Evolutionary conservation across 257 asterid genomes (phyloP), one percentile per base, ranked within the genome.

Genomic region (Salvia miltiorrhiza): DNA sequence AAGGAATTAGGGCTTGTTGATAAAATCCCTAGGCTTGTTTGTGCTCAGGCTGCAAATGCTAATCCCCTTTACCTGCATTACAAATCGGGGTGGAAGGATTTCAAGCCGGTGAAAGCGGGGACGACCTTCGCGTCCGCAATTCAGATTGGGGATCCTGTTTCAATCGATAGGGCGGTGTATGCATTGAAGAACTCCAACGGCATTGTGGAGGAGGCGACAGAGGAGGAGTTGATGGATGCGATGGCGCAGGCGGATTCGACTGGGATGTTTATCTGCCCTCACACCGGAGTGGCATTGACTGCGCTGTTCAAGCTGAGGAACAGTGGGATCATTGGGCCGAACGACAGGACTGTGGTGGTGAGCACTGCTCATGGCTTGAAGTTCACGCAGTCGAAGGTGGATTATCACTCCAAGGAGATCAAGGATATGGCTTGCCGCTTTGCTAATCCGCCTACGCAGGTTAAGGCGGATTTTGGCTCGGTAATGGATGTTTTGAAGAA

Each of bases 201-300:
- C 67, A 90, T 90, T 55, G 95, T 88, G 1, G 97, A 90, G 76
- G 97, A 90, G 76, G 97, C 97, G 0, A 90, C 92, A 0, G 97
- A 90, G 82, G 97, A 90, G 83, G 97, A 90, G 65, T 53, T 90
- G 83, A 90, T 88, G 97, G 90, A 90, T 69, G 95, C 97, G 9
- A 88, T 81, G 90, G 97, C 96, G 11, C 88, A 86, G 73, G 97
- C 97, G 0, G 97, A 90, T 58, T 90, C 97, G 0, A 88, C 97
- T 2, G 96, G 97, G 76, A 90, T 90, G 97, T 90, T 88, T 50
- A 88, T 90, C 10, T 90, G 97, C 76, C 97, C 96, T 1, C 97
- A 90, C 65, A 90, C 97, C 1, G 97, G 97, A 0, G 97, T 90
- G 75, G 97, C 97, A 30, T 69, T 88, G 79, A 73, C 88, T 44